These are phyloP conservation scores for Penicillium brasilianum DNA, from an alignment of 2,329 filamentous ascomycete species.

Conservation along the genomic window DNA sequence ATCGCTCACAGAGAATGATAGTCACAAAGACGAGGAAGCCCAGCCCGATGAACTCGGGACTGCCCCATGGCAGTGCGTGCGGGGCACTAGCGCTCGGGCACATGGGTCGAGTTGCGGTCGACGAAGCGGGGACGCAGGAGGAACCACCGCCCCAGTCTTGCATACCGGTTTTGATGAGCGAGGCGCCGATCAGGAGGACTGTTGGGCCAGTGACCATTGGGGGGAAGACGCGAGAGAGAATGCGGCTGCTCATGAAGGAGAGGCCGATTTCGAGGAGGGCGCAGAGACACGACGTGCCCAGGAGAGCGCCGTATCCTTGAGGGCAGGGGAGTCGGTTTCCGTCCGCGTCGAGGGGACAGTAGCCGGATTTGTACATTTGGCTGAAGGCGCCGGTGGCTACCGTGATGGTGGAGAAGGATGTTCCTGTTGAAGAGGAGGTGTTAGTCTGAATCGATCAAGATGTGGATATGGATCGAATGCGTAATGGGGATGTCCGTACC, in stretches of 20 bases:
- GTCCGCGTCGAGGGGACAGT: conserved; percentile 61
- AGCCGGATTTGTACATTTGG: conserved; percentile 69
- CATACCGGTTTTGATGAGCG: conserved; percentile 66
- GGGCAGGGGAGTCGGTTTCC: conserved; percentile 67
- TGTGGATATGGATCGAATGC: not conserved
- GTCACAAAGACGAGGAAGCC: conserved; percentile 71
- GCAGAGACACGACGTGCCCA: conserved; percentile 60
- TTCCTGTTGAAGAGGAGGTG: conserved; percentile 42
- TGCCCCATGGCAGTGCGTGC: conserved; percentile 65
- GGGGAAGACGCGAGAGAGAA: conserved; percentile 68
- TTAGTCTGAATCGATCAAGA: not conserved
- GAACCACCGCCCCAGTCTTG: conserved; percentile 71
- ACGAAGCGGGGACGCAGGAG: conserved; percentile 43
- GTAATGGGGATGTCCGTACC: conserved; percentile 35
- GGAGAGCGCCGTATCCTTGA: conserved; percentile 68
- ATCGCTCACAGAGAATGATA: conserved; percentile 71
- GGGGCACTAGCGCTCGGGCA: conserved; percentile 66
- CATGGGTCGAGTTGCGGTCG: conserved; percentile 57
- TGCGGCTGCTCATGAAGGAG: conserved; percentile 66
- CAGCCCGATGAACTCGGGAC: conserved; percentile 68
- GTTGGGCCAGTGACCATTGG: conserved; percentile 72
- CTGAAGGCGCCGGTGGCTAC: conserved; percentile 65
- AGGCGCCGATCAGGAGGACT: conserved; percentile 69
- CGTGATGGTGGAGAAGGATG: conserved; percentile 70
- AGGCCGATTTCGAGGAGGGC: conserved; percentile 64